phyloP scores from a whole-genome alignment of 164 flowering plant species.

The Euptelea pleiosperma region DNA sequence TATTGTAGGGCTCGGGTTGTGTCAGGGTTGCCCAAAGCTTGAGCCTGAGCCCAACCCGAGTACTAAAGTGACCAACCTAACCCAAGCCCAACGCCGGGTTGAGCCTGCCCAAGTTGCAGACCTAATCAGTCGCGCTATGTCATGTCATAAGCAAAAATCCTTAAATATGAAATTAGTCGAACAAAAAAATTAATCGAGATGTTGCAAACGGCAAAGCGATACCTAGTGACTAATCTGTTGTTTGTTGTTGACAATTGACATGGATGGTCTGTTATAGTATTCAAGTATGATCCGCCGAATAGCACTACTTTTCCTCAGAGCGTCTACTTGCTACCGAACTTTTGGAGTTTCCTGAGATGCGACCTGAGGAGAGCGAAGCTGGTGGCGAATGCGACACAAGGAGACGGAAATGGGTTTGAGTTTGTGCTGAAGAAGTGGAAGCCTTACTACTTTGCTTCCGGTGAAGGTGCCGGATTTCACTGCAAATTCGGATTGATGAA shows the following conservation, averaged over 20 bases:
- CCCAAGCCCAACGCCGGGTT: no score
- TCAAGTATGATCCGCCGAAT: constrained; percentile 49
- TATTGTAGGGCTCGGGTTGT: no score
- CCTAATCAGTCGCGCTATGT: no score
- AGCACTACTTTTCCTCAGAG: constrained; percentile 36
- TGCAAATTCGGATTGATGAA: constrained; percentile 46
- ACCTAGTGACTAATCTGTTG: neutral
- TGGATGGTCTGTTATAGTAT: constrained; percentile 32
- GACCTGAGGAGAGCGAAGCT: constrained; percentile 38
- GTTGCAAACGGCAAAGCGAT: no score
- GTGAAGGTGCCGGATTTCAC: constrained; percentile 34
- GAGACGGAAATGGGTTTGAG: constrained; percentile 44
- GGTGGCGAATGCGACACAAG: constrained; percentile 34
- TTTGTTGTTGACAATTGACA: no score
- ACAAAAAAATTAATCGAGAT: no score
- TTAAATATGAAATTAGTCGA: no score
- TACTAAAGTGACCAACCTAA: no score
- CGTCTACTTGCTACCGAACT: constrained; percentile 46
- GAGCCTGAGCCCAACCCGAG: no score
- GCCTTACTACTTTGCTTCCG: constrained; percentile 48
- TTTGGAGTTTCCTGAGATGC: constrained; percentile 45
- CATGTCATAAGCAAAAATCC: no score
- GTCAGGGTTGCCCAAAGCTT: no score
- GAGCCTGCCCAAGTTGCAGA: no score
- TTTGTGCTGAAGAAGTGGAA: constrained; percentile 29